phyloP scores from a whole-genome alignment of 208 protist genomes.

The Leishmania gerbilli region DNA sequence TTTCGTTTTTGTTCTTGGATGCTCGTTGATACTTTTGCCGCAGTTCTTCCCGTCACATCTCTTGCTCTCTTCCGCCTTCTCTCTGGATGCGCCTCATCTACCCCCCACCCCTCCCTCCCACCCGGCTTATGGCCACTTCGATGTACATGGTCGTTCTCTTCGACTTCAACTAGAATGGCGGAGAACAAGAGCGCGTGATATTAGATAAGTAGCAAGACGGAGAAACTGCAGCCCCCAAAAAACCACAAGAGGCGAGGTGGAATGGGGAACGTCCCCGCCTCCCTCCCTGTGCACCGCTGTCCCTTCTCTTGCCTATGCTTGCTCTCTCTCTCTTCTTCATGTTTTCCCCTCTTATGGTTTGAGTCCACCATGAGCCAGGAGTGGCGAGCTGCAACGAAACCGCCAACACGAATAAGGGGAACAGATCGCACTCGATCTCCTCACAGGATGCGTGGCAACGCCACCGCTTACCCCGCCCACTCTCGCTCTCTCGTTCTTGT shows the following conservation, averaged over 20 bases:
- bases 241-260: too few relatives aligned
- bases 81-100: neutral
- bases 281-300: neutral
- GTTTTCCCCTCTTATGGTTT: neutral
- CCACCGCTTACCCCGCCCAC: neutral
- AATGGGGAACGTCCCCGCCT: neutral
- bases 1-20: neutral
- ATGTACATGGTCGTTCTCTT: neutral
- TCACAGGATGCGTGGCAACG: neutral
- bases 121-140: neutral
- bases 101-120: neutral
- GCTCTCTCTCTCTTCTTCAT: neutral
- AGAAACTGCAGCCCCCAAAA: neutral
- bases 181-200: neutral
- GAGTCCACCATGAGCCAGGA: neutral
- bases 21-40: neutral
- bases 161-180: neutral
- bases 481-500: neutral
- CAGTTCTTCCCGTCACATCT: neutral
- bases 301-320: neutral
- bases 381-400: neutral
- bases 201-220: neutral
- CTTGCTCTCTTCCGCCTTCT: neutral
- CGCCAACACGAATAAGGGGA: neutral
- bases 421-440: neutral